Evolutionary conservation across 139 green algal species (phyloP), one percentile per base, ranked within the genome.

Genomic region (Marvania coccoides): DNA sequence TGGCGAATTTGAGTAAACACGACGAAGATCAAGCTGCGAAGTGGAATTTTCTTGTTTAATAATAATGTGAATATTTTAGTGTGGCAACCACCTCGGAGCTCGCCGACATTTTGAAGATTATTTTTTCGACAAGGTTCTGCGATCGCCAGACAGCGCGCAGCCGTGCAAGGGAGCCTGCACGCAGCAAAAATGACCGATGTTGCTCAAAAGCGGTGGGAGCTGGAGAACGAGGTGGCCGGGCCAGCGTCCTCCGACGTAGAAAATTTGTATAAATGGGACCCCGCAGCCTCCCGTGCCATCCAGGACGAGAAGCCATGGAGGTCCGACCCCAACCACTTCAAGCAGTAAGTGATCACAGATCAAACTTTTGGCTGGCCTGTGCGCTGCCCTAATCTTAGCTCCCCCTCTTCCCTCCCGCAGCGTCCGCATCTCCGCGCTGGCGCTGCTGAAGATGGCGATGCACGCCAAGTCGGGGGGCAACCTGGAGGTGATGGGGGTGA

Each of bases 371-470:
- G 42, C 42, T 19, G 19, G 42, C 19, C 42, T 51, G 42, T 51
- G 42, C 42, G 12, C 9, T n/a, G 38, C 38, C 9, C 38, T 9
- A 9, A 47, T 12, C 10, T 26, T 28, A 59, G 34, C 51, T 59
- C 51, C 51, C 12, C 51, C 9, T 59, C 12, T 12, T 10, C 29
- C n/a, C n/a, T 15, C 30, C 33, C 70, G 59, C 76, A 96, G 89
- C 40, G 93, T 97, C 24, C 69, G 79, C 5, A 89, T 99, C 39
- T 97, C 92, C 0, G 92, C 92, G 2, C 77, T 98, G 34, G 92
- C 94, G 2, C 74, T 99, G 38, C 74, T 99, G 7, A 98, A 99
- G 71, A 99, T 99, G 72, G 85, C 90, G 1, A 96, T 97, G 85
- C 94, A 99, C 68, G 89, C 91, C 8, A 81, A 85, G 34, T 96